These are phyloP conservation scores for Gymnopilus dilepis DNA, from an alignment of 768 basidiomycete genomes.

Conservation along the genomic window DNA sequence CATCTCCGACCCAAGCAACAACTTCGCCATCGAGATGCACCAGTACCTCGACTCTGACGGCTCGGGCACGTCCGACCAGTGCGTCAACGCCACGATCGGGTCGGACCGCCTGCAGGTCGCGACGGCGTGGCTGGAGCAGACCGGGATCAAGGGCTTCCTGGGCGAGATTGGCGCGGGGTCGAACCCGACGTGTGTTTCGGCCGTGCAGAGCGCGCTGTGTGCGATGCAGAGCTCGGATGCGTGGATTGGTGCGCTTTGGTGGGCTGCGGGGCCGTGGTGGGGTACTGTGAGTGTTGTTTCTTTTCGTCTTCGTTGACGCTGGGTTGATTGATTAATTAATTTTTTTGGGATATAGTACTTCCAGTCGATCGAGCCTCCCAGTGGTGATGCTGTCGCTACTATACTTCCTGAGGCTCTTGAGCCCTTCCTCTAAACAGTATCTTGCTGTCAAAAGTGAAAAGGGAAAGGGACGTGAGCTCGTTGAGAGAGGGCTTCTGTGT, in stretches of 20 bases:
- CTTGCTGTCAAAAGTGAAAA: background rate
- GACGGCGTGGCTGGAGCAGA: constrained; percentile 61
- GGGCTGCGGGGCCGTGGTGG: constrained; percentile 73
- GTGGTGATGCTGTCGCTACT: constrained; percentile 54
- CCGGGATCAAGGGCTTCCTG: constrained; percentile 67
- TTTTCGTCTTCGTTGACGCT: background rate
- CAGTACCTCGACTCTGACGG: constrained; percentile 73
- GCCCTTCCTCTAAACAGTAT: constrained; percentile 55
- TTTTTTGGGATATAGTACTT: constrained; percentile 45
- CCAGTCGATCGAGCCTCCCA: constrained; percentile 67
- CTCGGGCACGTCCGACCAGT: constrained; percentile 57
- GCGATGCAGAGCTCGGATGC: constrained; percentile 61
- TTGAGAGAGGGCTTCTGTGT: background rate
- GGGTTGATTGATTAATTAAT: constrained; percentile 2
- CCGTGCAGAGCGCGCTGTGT: constrained; percentile 61
- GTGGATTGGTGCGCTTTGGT: constrained; percentile 62
- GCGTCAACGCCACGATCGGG: constrained; percentile 66
- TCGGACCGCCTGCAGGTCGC: constrained; percentile 60
- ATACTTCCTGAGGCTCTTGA: constrained; percentile 62
- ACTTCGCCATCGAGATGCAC: constrained; percentile 69
- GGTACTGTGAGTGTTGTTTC: constrained; percentile 44
- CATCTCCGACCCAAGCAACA: constrained; percentile 67
- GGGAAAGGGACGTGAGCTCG: background rate
- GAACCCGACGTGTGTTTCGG: constrained; percentile 49
- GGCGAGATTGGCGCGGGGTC: constrained; percentile 65